A percentile compares a stretch with the other conserved stretches of the same genome.
Evolutionary conservation across 2,329 filamentous ascomycete genomes (phyloP).

Genomic region (Lecanicillium sp.): DNA sequence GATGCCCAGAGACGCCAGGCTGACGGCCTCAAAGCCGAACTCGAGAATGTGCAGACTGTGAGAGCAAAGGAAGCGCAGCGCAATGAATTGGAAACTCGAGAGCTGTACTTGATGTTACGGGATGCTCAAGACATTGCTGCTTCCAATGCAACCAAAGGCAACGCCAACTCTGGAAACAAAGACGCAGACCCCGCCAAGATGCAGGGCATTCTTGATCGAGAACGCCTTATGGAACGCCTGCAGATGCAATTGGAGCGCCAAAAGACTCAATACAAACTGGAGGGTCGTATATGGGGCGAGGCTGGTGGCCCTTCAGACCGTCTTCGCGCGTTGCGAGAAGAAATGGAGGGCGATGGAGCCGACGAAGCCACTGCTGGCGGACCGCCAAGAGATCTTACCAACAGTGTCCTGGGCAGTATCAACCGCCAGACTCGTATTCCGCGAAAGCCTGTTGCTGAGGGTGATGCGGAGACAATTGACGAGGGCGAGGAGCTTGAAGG

Average conservation of each 20-base stretch:
- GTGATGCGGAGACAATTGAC: conserved; percentile 35
- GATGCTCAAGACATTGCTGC: conserved; percentile 95
- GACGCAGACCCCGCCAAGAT: conserved; percentile 64
- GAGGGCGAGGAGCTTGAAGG: conserved; percentile 44
- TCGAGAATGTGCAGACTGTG: conserved; percentile 78
- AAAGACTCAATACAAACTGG: conserved; percentile 95
- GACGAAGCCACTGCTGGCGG: conserved; percentile 41
- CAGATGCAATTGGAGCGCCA: conserved; percentile 94
- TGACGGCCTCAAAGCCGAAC: conserved; percentile 80
- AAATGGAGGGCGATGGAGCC: conserved; percentile 73
- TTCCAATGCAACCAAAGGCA: conserved; percentile 62
- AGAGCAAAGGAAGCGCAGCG: conserved; percentile 86
- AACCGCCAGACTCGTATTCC: conserved; percentile 51
- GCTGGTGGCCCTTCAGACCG: conserved; percentile 80
- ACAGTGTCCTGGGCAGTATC: conserved; percentile 67
- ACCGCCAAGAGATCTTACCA: conserved; percentile 56
- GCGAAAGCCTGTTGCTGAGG: conserved; percentile 44
- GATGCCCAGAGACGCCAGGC: conserved; percentile 81
- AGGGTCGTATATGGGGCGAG: conserved; percentile 85
- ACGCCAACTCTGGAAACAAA: conserved; percentile 39
- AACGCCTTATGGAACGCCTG: conserved; percentile 84
- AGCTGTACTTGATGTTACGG: conserved; percentile 95
- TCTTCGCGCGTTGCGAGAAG: conserved; percentile 81
- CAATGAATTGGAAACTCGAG: conserved; percentile 91
- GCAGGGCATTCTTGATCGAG: conserved; percentile 88